Conservation (phyloP, 345 rosid genomes). For the Microthlaspi erraticum region DNA sequence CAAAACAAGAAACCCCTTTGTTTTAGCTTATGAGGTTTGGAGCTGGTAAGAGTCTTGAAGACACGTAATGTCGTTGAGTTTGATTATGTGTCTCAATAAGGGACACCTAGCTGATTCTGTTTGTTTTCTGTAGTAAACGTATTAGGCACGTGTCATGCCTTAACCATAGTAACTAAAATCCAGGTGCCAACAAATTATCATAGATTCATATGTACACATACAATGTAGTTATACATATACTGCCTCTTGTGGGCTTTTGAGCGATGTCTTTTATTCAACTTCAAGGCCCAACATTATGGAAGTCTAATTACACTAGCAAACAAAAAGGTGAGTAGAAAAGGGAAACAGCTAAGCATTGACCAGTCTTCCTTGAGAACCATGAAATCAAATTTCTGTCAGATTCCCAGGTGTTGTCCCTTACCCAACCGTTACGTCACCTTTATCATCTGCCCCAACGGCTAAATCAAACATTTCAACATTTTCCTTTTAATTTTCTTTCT, state of each 20-base stretch:
- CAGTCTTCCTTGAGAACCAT: conserved; percentile 34
- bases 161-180: not conserved
- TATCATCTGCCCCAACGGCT: conserved; percentile 32
- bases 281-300: not conserved
- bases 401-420: conserved; percentile 27
- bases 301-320: conserved; percentile 19
- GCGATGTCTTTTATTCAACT: not conserved
- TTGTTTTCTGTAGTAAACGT: conserved; percentile 6
- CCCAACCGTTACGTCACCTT: conserved; percentile 37
- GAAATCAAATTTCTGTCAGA: not conserved
- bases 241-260: conserved; percentile 29
- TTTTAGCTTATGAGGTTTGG: conserved; percentile 1
- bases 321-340: not conserved
- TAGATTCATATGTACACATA: too few relatives aligned
- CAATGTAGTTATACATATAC: too few relatives aligned
- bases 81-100: conserved; percentile 14
- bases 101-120: conserved; percentile 37
- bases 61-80: conserved; percentile 35
- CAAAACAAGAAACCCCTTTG: conserved; percentile 5
- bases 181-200: not conserved
- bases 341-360: conserved; percentile 35
- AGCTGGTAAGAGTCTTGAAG: conserved; percentile 26
- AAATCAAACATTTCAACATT: conserved; percentile 16
- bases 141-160: conserved; percentile 40
- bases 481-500: not conserved